Base-by-base conservation (phyloP, 2,329 filamentous ascomycete species). In the Neonectria hederae region DNA sequence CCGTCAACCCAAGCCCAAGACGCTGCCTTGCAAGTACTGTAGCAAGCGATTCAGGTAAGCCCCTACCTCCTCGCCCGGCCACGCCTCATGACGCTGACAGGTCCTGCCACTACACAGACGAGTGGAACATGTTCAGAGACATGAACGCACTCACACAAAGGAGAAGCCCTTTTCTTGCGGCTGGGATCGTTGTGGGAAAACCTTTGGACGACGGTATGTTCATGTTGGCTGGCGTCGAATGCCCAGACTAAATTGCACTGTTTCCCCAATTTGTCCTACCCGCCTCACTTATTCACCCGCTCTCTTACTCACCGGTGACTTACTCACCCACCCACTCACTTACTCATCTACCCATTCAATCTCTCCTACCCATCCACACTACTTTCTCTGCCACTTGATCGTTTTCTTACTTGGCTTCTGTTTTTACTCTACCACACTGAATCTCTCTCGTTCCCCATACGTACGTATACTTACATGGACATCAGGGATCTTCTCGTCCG, bases 121-220 rank as follows among this genome's bases (percentile, higher is more conserved):
- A 72, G 86, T 89, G 69, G 87, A 89, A 76, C 87, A 89, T 77
- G 86, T 89, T 57, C 86, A 89, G 76, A 82, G 87, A 74, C 87
- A 89, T 75, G 86, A 89, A 76, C 83, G 87, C 67, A 89, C 86
- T 35, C 87, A 89, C 77, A 89, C 87, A 69, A 89, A 89, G 72
- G 87, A 89, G 78, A 89, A 89, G 76, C 87, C 87, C 9, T 89
- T 89, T 74, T 82, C 84, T 54, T 89, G 87, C 70, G 80, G 73
- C 66, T 88, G 86, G 84, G 83, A 83, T 73, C 82, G 84, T 45
- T 89, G 87, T 77, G 86, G 87, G 53, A 89, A 89, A 78, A 87
- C 83, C 2, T 89, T 89, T 78, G 86, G 86, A 73, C 80, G 87
- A 79, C 82, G 86, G 87, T 89, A 76, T 82, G 86, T 82, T 69